These are phyloP conservation scores for Pyrus hybrid DNA, from an alignment of 331 rosid species.

Conservation along the genomic window DNA sequence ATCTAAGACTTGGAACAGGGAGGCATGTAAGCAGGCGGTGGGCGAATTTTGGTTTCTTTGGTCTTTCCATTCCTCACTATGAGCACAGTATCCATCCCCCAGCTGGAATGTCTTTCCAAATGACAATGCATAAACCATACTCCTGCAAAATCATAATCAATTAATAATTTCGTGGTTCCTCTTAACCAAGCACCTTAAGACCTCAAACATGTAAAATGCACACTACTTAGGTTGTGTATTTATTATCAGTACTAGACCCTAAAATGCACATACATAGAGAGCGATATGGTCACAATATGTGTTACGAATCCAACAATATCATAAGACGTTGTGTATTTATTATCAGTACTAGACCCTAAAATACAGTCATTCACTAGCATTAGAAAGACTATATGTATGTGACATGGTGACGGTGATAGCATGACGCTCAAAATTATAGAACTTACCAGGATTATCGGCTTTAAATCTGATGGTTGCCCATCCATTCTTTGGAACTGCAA, in stretches of 20 bases:
- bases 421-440: no score
- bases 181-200: background rate
- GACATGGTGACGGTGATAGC: no score
- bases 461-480: constrained; percentile 17
- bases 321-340: no score
- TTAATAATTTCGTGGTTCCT: background rate
- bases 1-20: constrained; percentile 2
- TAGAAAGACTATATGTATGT: no score
- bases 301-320: no score
- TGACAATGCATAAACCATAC: constrained; percentile 26
- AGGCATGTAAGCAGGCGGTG: constrained; percentile 7
- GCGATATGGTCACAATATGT: no score
- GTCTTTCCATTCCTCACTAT: constrained; percentile 13
- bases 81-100: constrained; percentile 16
- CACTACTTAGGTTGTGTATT: no score
- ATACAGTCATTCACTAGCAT: no score
- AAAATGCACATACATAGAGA: no score
- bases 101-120: constrained; percentile 8
- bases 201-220: no score
- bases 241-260: no score
- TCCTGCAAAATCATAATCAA: constrained; percentile 1
- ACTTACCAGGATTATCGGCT: constrained; percentile 17
- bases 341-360: no score
- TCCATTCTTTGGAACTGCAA: constrained; percentile 15
- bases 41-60: background rate